phyloP scores from a whole-genome alignment of 2,329 filamentous ascomycete genomes.

The Amphichorda felina region DNA sequence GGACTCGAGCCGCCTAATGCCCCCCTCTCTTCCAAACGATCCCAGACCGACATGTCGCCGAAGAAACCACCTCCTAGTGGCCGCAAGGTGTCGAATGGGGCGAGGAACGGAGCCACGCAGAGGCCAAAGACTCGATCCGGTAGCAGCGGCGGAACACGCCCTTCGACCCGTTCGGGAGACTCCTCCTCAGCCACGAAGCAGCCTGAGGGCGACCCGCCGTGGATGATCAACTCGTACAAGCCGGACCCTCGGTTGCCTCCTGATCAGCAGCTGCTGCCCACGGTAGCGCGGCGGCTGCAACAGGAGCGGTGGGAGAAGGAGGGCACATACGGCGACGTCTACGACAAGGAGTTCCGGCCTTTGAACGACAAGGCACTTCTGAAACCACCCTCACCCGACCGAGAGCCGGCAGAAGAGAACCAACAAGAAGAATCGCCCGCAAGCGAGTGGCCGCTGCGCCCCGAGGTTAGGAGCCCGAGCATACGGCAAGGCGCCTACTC shows the following conservation, averaged over 20 bases:
- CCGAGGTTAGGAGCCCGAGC: conserved; percentile 34
- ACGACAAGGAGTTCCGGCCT: conserved; percentile 79
- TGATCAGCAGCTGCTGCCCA: conserved; percentile 90
- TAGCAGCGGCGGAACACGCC: conserved; percentile 38
- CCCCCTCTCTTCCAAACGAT: conserved; percentile 24
- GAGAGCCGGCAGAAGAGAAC: conserved; percentile 11
- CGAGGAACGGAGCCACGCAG: conserved; percentile 25
- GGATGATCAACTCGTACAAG: conserved; percentile 90
- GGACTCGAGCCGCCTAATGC: conserved; percentile 8
- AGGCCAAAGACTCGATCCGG: conserved; percentile 54
- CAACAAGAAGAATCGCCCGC: conserved; percentile 16
- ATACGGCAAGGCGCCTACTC: conserved; percentile 39
- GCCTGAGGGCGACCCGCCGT: conserved; percentile 90
- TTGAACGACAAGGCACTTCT: conserved; percentile 55
- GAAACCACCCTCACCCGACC: conserved; percentile 23
- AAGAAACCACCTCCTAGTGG: conserved; percentile 32
- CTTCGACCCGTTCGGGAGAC: conserved; percentile 51
- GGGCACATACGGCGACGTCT: conserved; percentile 72
- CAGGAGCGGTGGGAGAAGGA: conserved; percentile 95
- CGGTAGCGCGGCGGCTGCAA: conserved; percentile 79
- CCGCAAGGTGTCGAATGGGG: conserved; percentile 32
- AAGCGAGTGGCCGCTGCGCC: conserved; percentile 49
- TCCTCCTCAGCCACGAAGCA: conserved; percentile 41
- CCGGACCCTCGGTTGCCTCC: conserved; percentile 88
- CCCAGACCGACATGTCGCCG: conserved; percentile 38